Evolutionary conservation across 768 basidiomycete species (phyloP).

Genomic region (Lactarius sp.): DNA sequence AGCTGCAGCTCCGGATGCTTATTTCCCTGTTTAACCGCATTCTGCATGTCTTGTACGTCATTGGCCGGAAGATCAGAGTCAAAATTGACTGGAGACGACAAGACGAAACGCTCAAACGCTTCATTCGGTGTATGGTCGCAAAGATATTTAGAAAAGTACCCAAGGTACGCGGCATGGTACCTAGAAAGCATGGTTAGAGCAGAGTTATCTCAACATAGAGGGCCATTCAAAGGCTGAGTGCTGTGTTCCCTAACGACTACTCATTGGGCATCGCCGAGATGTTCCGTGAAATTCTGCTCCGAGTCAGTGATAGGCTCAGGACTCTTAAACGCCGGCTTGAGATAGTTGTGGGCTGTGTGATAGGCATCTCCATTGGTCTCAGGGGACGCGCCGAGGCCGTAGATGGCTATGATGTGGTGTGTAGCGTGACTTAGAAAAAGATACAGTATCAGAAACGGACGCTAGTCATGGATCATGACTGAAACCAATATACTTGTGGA

Average conservation of each 20-base stretch:
- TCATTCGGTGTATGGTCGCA: conserved; percentile 40
- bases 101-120: conserved; percentile 58
- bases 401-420: conserved; percentile 56
- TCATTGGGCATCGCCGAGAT: conserved; percentile 55
- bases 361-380: conserved; percentile 40
- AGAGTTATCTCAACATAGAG: background rate
- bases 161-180: conserved; percentile 53
- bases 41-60: conserved; percentile 13
- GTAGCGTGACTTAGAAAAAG: conserved; percentile 43
- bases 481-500: conserved; percentile 32
- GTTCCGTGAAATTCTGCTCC: conserved; percentile 45
- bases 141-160: conserved; percentile 45
- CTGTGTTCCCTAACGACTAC: conserved; percentile 18
- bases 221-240: background rate
- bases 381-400: conserved; percentile 51
- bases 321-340: conserved; percentile 38
- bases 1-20: conserved; percentile 53
- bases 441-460: background rate
- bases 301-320: conserved; percentile 39
- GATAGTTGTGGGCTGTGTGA: conserved; percentile 38
- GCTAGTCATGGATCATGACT: no score
- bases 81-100: conserved; percentile 49
- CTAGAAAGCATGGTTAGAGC: conserved; percentile 31
- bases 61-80: conserved; percentile 28
- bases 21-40: conserved; percentile 20